Evolutionary conservation across 352 stramenopile genomes (phyloP), one percentile per base, ranked within the genome.

Genomic region (Phytophthora uliginosa): DNA sequence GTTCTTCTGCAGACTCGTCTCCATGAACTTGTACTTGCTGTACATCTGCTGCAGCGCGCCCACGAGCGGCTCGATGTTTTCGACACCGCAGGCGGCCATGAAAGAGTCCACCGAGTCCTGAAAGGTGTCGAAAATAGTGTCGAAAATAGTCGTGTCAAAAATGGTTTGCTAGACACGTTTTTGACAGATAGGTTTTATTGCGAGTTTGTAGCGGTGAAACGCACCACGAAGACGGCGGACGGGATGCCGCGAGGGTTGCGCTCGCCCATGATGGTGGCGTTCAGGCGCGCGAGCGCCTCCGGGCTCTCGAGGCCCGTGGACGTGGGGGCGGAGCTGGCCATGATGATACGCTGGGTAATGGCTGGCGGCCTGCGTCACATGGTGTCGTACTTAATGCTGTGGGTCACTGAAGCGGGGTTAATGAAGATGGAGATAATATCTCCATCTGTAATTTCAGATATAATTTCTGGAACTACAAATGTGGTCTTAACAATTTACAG

Each of bases 1-100:
- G 69, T 78, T 94, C 80, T 95, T 95, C 66, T 95, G 79, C 65
- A 97, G 74, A 73, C 81, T 95, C 51, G 84, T 91, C 76, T 97
- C 92, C 87, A 97, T 96, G 61, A 94, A 93, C 70, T 97, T 97
- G 73, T 97, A 97, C 78, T 97, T 96, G 81, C 87, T 95, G 76
- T 95, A 96, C 68, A 96, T 87, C 63, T 96, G 88, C 75, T 96
- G 88, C 64, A 96, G 75, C 45, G 88, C 83, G 6, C 86, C 88
- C 1, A 96, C 86, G 7, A 96, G 83, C 42, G 87, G 88, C 60
- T 95, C 88, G 63, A 95, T 93, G 22, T 72, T 74, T 31, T 75
- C 71, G 8, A 93, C 79, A 6, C 86, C 87, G 18, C 86, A 74
- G 8, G 76, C 76, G 33, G 58, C 63, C 81, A 93, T 87, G 71